Conservation (phyloP, 2,329 filamentous ascomycete species). For the Colletotrichum graminicola region DNA sequence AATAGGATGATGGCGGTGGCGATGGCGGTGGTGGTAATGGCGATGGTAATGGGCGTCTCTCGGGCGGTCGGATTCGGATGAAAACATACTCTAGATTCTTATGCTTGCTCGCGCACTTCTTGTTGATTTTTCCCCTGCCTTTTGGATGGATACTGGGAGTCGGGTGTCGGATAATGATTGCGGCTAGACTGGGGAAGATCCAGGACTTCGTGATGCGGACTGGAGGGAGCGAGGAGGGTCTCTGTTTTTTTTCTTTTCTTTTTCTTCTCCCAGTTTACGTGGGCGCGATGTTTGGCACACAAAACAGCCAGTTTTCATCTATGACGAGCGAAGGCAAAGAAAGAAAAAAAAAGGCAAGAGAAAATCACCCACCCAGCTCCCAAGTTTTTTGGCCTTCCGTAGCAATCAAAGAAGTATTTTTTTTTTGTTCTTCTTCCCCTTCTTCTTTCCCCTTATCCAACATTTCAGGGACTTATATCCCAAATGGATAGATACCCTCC, state of each 20-base stretch:
- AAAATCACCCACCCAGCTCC: constrained; percentile 18
- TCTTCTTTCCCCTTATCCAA: background rate
- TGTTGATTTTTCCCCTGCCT: constrained; percentile 19
- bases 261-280: background rate
- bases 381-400: constrained; percentile 16
- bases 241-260: background rate
- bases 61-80: background rate
- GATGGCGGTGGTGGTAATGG: background rate
- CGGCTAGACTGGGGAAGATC: constrained; percentile 21
- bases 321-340: background rate
- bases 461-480: background rate
- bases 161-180: constrained; percentile 17
- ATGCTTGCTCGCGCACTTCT: constrained; percentile 29
- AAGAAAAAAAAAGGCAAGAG: background rate
- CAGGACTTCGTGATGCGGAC: constrained; percentile 2
- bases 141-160: background rate
- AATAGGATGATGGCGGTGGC: background rate
- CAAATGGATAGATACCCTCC: background rate
- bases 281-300: constrained; percentile 13
- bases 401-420: constrained; percentile 6
- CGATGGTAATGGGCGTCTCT: constrained; percentile 3
- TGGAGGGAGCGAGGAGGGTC: background rate
- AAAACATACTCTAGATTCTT: constrained; percentile 28
- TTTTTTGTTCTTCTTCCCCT: background rate
- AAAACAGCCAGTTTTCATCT: constrained; percentile 1